Evolutionary conservation across 2,329 filamentous ascomycete species (phyloP).

Genomic region (Cladorrhinum sp.): DNA sequence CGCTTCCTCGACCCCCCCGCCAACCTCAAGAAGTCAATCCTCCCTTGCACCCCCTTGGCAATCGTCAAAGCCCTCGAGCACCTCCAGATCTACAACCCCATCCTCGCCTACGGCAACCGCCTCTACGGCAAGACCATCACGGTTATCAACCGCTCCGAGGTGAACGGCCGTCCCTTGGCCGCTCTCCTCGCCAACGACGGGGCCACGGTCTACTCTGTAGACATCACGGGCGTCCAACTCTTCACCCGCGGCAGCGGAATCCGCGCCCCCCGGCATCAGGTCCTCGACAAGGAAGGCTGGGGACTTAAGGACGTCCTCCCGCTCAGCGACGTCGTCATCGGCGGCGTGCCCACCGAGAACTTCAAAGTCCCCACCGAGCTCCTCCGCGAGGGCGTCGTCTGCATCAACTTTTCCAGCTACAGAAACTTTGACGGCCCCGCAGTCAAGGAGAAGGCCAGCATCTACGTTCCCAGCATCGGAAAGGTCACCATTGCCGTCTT

Average conservation of each 20-base stretch:
- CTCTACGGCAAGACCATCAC: constrained; percentile 93
- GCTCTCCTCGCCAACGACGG: constrained; percentile 95
- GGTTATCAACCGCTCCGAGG: constrained; percentile 93
- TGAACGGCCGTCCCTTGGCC: constrained; percentile 88
- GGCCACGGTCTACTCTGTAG: constrained; percentile 90
- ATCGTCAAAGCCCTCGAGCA: constrained; percentile 97
- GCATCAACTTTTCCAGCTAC: constrained; percentile 96
- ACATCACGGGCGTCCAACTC: constrained; percentile 85
- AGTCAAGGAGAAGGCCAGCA: constrained; percentile 91
- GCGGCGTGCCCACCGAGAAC: constrained; percentile 80
- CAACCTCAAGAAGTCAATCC: constrained; percentile 80
- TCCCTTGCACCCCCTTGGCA: constrained; percentile 93
- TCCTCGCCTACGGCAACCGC: constrained; percentile 87
- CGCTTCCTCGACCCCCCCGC: constrained; percentile 81
- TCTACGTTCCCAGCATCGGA: constrained; percentile 94
- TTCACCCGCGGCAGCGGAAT: constrained; percentile 89
- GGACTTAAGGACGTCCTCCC: constrained; percentile 76
- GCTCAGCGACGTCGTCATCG: constrained; percentile 90
- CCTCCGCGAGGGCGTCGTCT: constrained; percentile 88
- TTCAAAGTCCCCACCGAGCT: constrained; percentile 87
- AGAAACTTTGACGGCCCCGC: constrained; percentile 85
- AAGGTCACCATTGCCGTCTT: constrained; percentile 96
- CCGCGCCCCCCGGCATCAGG: constrained; percentile 80
- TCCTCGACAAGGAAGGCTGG: constrained; percentile 78
- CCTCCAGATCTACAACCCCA: constrained; percentile 92